A percentile compares a stretch with the other conserved stretches of the same genome.
Evolutionary conservation across 2,329 filamentous ascomycete genomes (phyloP).

Genomic region (Whalleya microplaca): DNA sequence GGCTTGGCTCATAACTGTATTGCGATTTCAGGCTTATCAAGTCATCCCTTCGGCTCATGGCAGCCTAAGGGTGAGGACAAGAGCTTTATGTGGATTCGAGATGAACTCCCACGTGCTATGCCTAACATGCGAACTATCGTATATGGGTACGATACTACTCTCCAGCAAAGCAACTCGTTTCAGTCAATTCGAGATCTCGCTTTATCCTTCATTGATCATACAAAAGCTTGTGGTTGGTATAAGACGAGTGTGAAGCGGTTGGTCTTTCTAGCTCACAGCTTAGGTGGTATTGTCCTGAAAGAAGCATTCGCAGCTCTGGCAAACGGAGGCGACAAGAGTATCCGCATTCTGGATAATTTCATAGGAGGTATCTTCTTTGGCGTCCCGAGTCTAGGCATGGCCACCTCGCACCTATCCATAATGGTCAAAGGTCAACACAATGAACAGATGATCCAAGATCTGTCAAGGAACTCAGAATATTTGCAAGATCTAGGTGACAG

Average conservation of each 20-base stretch:
- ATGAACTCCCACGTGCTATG: constrained; percentile 25
- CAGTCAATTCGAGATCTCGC: constrained; percentile 30
- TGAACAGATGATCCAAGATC: constrained; percentile 12
- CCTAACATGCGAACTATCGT: constrained; percentile 20
- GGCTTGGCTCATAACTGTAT: constrained; percentile 22
- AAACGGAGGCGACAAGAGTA: not conserved
- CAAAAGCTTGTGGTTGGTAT: constrained; percentile 22
- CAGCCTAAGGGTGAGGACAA: constrained; percentile 24
- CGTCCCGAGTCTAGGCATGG: constrained; percentile 31
- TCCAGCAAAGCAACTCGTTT: constrained; percentile 30
- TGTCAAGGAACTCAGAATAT: constrained; percentile 17
- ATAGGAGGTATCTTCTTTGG: constrained; percentile 31
- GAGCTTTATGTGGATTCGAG: constrained; percentile 35
- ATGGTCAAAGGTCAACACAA: constrained; percentile 28
- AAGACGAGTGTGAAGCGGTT: constrained; percentile 23
- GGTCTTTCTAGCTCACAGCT: constrained; percentile 34
- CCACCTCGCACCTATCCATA: constrained; percentile 16
- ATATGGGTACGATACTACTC: constrained; percentile 33
- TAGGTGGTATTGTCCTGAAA: constrained; percentile 34
- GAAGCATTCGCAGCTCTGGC: constrained; percentile 25
- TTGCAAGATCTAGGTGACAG: constrained; percentile 13
- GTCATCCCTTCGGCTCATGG: constrained; percentile 33
- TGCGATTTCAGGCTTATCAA: constrained; percentile 29
- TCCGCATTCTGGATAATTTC: constrained; percentile 5
- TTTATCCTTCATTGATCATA: constrained; percentile 14